Base-by-base conservation (phyloP, 106 monocot species). In the Vanilla planifolia region DNA sequence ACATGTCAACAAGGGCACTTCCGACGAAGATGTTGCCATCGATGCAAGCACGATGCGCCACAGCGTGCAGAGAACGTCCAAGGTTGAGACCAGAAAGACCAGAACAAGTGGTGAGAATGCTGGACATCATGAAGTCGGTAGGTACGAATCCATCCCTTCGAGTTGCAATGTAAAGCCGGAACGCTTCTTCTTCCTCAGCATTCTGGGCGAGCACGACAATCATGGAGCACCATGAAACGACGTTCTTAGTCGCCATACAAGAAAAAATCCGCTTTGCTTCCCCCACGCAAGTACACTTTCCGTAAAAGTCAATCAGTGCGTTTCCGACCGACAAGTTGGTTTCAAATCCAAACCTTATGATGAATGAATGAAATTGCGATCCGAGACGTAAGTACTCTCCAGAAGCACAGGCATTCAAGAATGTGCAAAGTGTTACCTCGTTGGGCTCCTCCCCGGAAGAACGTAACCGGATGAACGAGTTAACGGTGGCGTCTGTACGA, bases 201-300 rank as follows among this genome's bases (percentile, higher is more conserved):
- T 86, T 89, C 62, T 89, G 89, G 2, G 83, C 85, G 52, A 75
- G 83, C 3, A 67, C 70, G 30, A 75, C 77, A 33, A 86, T 37
- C 68, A 86, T 78, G 0, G 89, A 83, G 60, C 94, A 86, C 83
- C 89, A 89, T 0, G 94, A 89, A 16, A 95, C 94, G 27, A 53
- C 79, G 20, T 95, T 80, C 61, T 55, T 74, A 6, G 9, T 4
- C 2, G 1, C 13, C 75, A 89, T 83, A 21, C 33, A 69, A 66
- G 83, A 69, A 32, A 94, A 94, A 52, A 83, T 72, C 13, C 13
- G 53, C 55, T 73, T 67, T 2, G 94, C 89, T 28, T 67, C 69
- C 0, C 27, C n/a, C 24, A 67, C 65, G 41, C 51, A 19, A 11
- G 56, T 73, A 17, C 77, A 82, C 59, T 95, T 89, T 7, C 94